A percentile compares a stretch with the other conserved stretches of the same genome.
Conservation (phyloP, 768 basidiomycete species). For the Xerocomus potaroensis region DNA sequence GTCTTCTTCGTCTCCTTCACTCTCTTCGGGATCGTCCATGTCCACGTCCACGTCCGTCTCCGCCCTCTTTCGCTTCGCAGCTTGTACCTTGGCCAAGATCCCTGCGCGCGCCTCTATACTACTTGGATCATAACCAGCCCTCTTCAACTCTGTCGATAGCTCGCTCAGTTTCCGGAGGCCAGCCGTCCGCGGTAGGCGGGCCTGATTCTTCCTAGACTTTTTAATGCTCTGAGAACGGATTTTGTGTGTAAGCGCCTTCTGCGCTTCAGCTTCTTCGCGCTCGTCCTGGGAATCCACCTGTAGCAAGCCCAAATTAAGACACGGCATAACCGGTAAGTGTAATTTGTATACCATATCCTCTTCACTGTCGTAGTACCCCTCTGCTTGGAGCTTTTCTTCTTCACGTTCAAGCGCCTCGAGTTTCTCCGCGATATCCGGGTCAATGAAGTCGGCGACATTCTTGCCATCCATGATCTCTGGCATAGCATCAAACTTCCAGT, state of each 20-base stretch:
- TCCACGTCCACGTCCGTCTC: slow-evolving; percentile 55
- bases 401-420: slow-evolving; percentile 96
- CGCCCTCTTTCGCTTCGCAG: slow-evolving; percentile 58
- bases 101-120: slow-evolving; percentile 85
- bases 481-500: slow-evolving; percentile 95
- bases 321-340: neutral
- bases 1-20: slow-evolving; percentile 38
- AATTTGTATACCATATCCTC: slow-evolving; percentile 66
- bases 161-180: slow-evolving; percentile 64
- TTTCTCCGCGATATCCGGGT: slow-evolving; percentile 95
- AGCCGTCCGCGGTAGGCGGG: slow-evolving; percentile 72
- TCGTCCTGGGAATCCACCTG: slow-evolving; percentile 69
- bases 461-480: slow-evolving; percentile 99
- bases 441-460: slow-evolving; percentile 98
- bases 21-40: slow-evolving; percentile 44
- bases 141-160: slow-evolving; percentile 76
- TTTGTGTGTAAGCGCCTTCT: slow-evolving; percentile 58
- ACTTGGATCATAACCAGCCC: slow-evolving; percentile 86
- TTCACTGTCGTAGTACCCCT: slow-evolving; percentile 93
- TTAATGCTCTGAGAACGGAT: slow-evolving; percentile 73
- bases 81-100: slow-evolving; percentile 69
- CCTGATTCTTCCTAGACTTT: slow-evolving; percentile 82
- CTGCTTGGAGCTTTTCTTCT: slow-evolving; percentile 88
- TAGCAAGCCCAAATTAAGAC: neutral
- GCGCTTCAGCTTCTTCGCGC: slow-evolving; percentile 64